These are phyloP conservation scores for Penicillium paradoxum DNA, from an alignment of 495 filamentous ascomycete species.

Conservation along the genomic window DNA sequence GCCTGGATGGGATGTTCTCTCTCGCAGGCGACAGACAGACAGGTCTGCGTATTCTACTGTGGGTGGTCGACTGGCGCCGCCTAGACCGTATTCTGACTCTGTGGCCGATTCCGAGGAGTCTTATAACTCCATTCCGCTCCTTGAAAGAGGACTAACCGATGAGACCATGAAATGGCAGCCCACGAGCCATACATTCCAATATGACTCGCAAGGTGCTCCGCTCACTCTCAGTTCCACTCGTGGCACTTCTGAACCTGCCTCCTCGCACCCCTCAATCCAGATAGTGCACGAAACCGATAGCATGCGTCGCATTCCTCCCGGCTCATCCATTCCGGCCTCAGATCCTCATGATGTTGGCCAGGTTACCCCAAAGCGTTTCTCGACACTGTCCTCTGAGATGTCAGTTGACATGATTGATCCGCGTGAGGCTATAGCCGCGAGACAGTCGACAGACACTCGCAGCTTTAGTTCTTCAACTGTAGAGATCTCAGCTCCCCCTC, in stretches of 20 bases:
- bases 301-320: slow-evolving; percentile 46
- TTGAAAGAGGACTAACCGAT: slow-evolving; percentile 67
- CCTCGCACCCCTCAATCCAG: slow-evolving; percentile 46
- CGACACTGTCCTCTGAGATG: slow-evolving; percentile 74
- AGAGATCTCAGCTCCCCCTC: slow-evolving; percentile 57
- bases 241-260: slow-evolving; percentile 32
- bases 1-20: slow-evolving; percentile 13
- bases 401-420: slow-evolving; percentile 61
- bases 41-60: slow-evolving; percentile 28
- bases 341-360: slow-evolving; percentile 10
- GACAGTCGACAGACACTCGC: slow-evolving; percentile 27
- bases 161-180: slow-evolving; percentile 43
- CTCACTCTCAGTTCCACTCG: slow-evolving; percentile 25
- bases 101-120: slow-evolving; percentile 58
- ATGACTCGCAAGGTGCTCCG: slow-evolving; percentile 14
- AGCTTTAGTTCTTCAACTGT: slow-evolving; percentile 44
- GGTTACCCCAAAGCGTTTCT: slow-evolving; percentile 39
- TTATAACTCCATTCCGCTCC: slow-evolving; percentile 70
- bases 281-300: slow-evolving; percentile 57
- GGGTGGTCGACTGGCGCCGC: slow-evolving; percentile 26
- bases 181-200: slow-evolving; percentile 4
- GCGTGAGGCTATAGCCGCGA: slow-evolving; percentile 40
- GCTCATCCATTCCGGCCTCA: slow-evolving; percentile 39
- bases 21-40: slow-evolving; percentile 27
- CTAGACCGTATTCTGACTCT: slow-evolving; percentile 36